A percentile compares a stretch with the other conserved stretches of the same genome.
These are phyloP conservation scores for Wilcoxina mikolae DNA, from an alignment of 495 filamentous ascomycete species.

Conservation along the genomic window DNA sequence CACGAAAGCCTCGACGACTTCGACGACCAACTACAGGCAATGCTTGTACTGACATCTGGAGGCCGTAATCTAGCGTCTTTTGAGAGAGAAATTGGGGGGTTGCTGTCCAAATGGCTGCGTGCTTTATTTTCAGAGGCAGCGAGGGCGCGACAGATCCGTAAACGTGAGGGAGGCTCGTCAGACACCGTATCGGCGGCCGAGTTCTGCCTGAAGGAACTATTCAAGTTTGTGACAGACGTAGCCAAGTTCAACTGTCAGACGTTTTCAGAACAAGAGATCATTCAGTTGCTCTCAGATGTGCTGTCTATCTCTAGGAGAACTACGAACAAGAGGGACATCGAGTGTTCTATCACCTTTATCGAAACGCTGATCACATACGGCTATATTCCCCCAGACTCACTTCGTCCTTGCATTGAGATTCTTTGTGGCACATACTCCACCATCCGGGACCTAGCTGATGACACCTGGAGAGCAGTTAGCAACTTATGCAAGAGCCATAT, in stretches of 20 bases:
- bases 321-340: conserved; percentile 55
- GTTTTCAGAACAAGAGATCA: conserved; percentile 52
- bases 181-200: conserved; percentile 41
- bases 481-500: conserved; percentile 69
- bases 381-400: conserved; percentile 51
- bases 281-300: conserved; percentile 48
- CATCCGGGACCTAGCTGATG: conserved; percentile 50
- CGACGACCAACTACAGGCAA: conserved; percentile 45
- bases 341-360: conserved; percentile 59
- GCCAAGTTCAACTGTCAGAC: conserved; percentile 73
- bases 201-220: conserved; percentile 49
- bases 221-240: conserved; percentile 60
- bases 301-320: conserved; percentile 64
- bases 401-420: conserved; percentile 57
- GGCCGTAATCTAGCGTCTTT: conserved; percentile 51
- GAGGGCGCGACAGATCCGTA: conserved; percentile 32
- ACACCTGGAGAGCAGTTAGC: conserved; percentile 59
- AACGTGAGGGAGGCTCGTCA: conserved; percentile 21
- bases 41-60: conserved; percentile 47
- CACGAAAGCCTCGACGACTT: conserved; percentile 43
- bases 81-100: conserved; percentile 44
- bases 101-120: conserved; percentile 45
- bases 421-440: conserved; percentile 71
- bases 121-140: conserved; percentile 41
- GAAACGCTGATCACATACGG: conserved; percentile 67